Base-by-base conservation (phyloP, 2,329 filamentous ascomycete genomes). In the Nemania abortiva region DNA sequence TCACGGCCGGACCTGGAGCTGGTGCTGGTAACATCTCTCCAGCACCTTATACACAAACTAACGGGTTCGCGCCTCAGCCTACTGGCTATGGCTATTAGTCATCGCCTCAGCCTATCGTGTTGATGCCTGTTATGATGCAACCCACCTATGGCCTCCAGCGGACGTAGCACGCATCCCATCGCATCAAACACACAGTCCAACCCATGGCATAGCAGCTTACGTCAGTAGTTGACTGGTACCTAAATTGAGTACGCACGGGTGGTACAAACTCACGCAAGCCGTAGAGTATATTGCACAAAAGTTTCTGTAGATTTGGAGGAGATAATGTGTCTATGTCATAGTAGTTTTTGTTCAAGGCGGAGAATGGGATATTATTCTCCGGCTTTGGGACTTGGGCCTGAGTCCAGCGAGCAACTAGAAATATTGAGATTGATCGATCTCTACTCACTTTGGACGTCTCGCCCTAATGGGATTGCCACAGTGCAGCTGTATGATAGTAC, bases 61-160 rank as follows among this genome's bases (percentile, higher is more conserved):
- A 98, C 78, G 95, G 95, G 66, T 93, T 98, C 77, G 91, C 92
- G 68, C 92, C 95, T 67, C 95, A 98, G 84, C 88, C 92, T 61
- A 98, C 95, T 72, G 94, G 92, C 69, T 95, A 89, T 82, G 87
- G 87, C 73, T 89, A 83, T 80, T 90, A 89, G 73, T 68, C 66
- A 59, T 61, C 63, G 60, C 70, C 72, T 64, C 62, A 59, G 65
- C 70, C 70, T 47, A 20, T 68, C 34, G n/a, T 68, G 60, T 65
- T 66, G 70, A 55, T 72, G 70, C 71, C 68, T 53, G 55, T 57
- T 10, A 67, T 67, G 49, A 42, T 66, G 52, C 67, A 53, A 24
- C 50, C 47, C 61, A 47, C 50, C 49, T 13, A 39, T 52, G 53
- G 49, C 18, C 29, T 65, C 18, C 29, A 47, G 22, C 45, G 20